Evolutionary conservation across 192 early-diverging fungal species (phyloP).

Genomic region (Backusella sp.): DNA sequence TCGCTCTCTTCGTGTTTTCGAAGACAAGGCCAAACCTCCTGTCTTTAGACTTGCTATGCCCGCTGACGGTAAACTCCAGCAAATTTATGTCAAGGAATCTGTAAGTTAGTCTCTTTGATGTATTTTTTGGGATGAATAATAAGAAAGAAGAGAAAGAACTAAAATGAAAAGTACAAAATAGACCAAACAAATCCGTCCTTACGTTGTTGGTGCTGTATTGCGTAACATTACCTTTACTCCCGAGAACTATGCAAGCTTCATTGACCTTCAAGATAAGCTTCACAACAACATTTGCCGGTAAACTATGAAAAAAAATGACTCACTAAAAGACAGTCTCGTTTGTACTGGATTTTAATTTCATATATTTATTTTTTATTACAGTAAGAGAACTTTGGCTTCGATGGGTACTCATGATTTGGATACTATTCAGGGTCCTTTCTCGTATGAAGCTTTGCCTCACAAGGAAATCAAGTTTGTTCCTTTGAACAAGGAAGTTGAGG

Average conservation of each 20-base stretch:
- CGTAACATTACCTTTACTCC: slow-evolving; percentile 82
- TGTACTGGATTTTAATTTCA: slow-evolving; percentile 9
- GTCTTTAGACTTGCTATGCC: slow-evolving; percentile 62
- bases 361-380: slow-evolving; percentile 15
- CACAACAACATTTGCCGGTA: slow-evolving; percentile 95
- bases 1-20: slow-evolving; percentile 83
- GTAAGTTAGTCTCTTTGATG: slow-evolving; percentile 37
- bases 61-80: slow-evolving; percentile 51
- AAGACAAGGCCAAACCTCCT: slow-evolving; percentile 70
- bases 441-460: slow-evolving; percentile 89
- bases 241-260: slow-evolving; percentile 90
- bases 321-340: background rate
- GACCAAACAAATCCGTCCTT: slow-evolving; percentile 83
- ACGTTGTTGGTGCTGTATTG: slow-evolving; percentile 87
- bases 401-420: slow-evolving; percentile 99
- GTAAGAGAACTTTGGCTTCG: slow-evolving; percentile 90
- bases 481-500: slow-evolving; percentile 83
- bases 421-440: slow-evolving; percentile 91
- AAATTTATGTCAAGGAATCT: slow-evolving; percentile 69
- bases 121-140: background rate
- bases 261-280: slow-evolving; percentile 98
- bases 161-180: slow-evolving; percentile 32
- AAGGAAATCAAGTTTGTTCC: slow-evolving; percentile 93
- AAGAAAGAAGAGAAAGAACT: background rate
- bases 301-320: background rate